Evolutionary conservation across 2,329 filamentous ascomycete species (phyloP).

Genomic region (Ascocoryne sarcoides): DNA sequence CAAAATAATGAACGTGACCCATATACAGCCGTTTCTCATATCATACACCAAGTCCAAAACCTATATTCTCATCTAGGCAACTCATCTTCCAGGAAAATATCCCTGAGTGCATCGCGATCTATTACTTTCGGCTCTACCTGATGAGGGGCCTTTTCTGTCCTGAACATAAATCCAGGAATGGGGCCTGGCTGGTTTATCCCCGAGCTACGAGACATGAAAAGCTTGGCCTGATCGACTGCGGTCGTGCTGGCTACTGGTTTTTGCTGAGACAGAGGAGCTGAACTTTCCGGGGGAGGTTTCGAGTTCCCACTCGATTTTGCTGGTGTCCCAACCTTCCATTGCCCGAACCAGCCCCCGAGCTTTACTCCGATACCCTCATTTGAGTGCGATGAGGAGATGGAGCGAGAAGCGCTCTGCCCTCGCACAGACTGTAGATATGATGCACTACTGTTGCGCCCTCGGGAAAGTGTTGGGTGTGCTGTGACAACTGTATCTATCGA

Average conservation of each 20-base stretch:
- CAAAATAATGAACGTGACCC: too few relatives aligned
- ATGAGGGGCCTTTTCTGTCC: conserved; percentile 28
- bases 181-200: conserved; percentile 74
- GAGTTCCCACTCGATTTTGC: conserved; percentile 24
- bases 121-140: conserved; percentile 22
- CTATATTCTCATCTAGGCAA: too few relatives aligned
- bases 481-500: conserved; percentile 48
- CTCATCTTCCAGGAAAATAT: conserved; percentile 19
- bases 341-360: conserved; percentile 56
- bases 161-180: conserved; percentile 58
- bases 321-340: conserved; percentile 51
- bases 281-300: neutral
- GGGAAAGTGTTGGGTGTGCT: conserved; percentile 46
- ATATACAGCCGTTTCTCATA: too few relatives aligned
- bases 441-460: conserved; percentile 40
- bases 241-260: conserved; percentile 27
- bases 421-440: conserved; percentile 43
- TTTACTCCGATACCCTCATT: conserved; percentile 37
- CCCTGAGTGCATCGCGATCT: conserved; percentile 25
- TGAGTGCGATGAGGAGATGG: conserved; percentile 26
- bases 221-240: conserved; percentile 27
- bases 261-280: conserved; percentile 6
- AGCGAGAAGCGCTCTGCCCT: conserved; percentile 26
- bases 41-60: too few relatives aligned
- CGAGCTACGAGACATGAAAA: conserved; percentile 42